Evolutionary conservation across 176 grass and related monocot genomes (phyloP), one percentile per base, ranked within the genome.

Genomic region (Tillandsia fasciculata): DNA sequence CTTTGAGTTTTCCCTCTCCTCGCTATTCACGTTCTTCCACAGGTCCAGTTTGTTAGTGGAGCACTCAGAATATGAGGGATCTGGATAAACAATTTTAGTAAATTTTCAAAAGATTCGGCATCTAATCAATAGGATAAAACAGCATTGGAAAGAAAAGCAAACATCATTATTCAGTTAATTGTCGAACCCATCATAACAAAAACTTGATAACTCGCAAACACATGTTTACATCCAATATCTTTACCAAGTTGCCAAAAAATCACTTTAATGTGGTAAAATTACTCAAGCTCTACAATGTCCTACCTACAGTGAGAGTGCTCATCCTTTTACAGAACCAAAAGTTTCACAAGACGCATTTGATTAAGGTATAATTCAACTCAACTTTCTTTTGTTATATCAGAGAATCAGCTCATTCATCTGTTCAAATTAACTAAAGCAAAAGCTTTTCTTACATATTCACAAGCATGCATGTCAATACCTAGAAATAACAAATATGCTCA

Each of bases 51-150:
- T 70, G 12, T 42, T 42, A 42, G 75, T 47, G 15, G 63, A 70
- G 51, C 65, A 76, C 22, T 72, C 17, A 52, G 66, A 88, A 72
- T 86, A 91, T 10, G 92, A 96, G 23, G 92, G 92, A 77, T 96
- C 85, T 96, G 69, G 24, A 68, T 51, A 18, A 50, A 20, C 61
- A 88, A 83, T 67, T 71, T 64, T 63, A 71, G 64, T 71, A 56
- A 13, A 50, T 75, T 76, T 70, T 72, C 49, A 76, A 73, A 66
- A 63, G 64, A 47, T 87, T 65, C 11, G 78, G 28, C 26, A 65
- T 61, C 59, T 14, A 53, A n/a, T 61, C 3, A 26, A 49, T 18
- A 47, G 48, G 47, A 64, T 65, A 11, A 64, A 64, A 76, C 27
- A 78, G 26, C 18, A 73, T 48, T 71, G 13, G 13, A 83, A 71